Percentiles rank a stretch among this genome's conserved stretches.
Conservation (phyloP, 495 filamentous ascomycete species). For the Penicillium cosmopolitanum region DNA sequence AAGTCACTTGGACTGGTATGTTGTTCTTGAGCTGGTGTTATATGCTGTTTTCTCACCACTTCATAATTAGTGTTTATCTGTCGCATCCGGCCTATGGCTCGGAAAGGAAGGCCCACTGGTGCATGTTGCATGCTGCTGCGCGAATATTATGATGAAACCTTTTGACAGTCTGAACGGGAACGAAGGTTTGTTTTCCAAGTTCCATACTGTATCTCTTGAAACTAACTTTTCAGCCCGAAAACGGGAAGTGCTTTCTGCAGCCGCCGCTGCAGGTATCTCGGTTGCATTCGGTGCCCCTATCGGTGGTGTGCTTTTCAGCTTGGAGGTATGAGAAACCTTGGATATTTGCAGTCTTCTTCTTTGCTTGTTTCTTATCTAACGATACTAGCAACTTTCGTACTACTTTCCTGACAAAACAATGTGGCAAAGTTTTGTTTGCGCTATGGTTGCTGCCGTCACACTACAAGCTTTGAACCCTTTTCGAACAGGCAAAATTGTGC, state of each 20-base stretch:
- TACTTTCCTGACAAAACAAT: constrained; percentile 99
- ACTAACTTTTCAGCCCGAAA: constrained; percentile 70
- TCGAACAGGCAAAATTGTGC: constrained; percentile 90
- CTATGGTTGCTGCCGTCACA: constrained; percentile 94
- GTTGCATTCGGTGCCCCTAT: constrained; percentile 98
- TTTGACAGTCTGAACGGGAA: constrained; percentile 83
- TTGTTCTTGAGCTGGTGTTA: constrained; percentile 5
- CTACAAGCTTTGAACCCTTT: constrained; percentile 94
- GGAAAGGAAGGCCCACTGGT: constrained; percentile 97
- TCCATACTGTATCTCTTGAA: constrained; percentile 10
- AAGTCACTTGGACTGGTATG: constrained; percentile 90
- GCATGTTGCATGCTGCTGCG: constrained; percentile 97
- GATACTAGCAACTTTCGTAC: constrained; percentile 78
- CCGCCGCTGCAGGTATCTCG: constrained; percentile 91
- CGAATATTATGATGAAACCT: constrained; percentile 91
- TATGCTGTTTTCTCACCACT: constrained; percentile 14
- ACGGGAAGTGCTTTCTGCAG: constrained; percentile 92
- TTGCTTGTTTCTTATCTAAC: background rate
- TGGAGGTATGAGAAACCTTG: constrained; percentile 62
- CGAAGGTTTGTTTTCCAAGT: constrained; percentile 66
- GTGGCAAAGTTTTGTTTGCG: constrained; percentile 99
- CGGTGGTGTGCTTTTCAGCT: constrained; percentile 87
- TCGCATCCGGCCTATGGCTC: constrained; percentile 96
- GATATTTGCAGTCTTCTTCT: constrained; percentile 13
- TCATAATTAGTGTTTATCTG: constrained; percentile 70